Evolutionary conservation across 1,139 yeast genomes (phyloP).

Genomic region (Geotrichum aggregatum): DNA sequence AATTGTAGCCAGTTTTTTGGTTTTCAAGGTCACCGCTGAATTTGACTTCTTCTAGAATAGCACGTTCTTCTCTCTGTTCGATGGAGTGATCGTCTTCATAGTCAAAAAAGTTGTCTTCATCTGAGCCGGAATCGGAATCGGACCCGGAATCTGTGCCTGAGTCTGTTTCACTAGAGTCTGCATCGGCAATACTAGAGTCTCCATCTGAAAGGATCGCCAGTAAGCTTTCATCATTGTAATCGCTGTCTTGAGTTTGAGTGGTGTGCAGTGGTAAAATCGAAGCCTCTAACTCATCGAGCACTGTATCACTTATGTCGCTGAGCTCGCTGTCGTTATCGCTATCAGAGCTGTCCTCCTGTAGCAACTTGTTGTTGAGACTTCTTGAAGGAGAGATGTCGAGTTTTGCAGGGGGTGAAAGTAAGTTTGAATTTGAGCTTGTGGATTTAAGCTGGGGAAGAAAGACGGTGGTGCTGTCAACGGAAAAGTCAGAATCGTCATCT

Average conservation of each 20-base stretch:
- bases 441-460: constrained; percentile 18
- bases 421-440: background rate
- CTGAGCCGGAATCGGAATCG: background rate
- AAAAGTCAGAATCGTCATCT: constrained; percentile 17
- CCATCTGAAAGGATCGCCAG: constrained; percentile 25
- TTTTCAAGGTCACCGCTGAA: constrained; percentile 28
- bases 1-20: constrained; percentile 27
- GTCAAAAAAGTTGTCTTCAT: constrained; percentile 6
- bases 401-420: constrained; percentile 23
- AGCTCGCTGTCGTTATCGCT: constrained; percentile 20
- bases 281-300: constrained; percentile 17
- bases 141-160: background rate
- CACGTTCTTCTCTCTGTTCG: constrained; percentile 37
- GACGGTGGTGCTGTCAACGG: constrained; percentile 15
- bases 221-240: constrained; percentile 30
- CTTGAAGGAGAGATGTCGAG: constrained; percentile 27
- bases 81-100: constrained; percentile 18
- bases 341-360: constrained; percentile 15
- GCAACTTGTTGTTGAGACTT: constrained; percentile 26
- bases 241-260: constrained; percentile 26
- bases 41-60: constrained; percentile 37
- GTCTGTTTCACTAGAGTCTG: background rate
- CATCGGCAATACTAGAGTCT: constrained; percentile 26
- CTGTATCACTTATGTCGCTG: constrained; percentile 18
- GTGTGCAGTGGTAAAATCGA: constrained; percentile 10